Evolutionary conservation across 495 filamentous ascomycete genomes (phyloP).

Genomic region (Aspergillus biplanus): DNA sequence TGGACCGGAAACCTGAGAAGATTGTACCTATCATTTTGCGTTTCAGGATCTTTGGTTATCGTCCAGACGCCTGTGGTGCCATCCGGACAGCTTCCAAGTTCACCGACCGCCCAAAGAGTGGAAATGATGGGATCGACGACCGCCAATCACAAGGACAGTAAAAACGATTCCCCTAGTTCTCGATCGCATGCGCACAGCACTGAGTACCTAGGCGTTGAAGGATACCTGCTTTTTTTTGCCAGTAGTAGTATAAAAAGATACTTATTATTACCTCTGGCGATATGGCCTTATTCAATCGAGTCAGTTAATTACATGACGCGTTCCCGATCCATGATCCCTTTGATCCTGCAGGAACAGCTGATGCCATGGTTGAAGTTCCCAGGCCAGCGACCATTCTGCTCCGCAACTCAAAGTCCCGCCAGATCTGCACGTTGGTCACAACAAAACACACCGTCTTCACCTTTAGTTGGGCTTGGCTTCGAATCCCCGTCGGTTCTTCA

Average conservation of each 20-base stretch:
- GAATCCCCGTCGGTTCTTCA: too few species aligned
- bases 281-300: too few species aligned
- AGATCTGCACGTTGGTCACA: conserved; percentile 16
- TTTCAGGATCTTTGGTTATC: not conserved
- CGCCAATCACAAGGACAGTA: not conserved
- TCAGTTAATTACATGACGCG: too few species aligned
- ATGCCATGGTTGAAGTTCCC: not conserved
- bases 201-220: too few species aligned
- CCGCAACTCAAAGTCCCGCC: conserved; percentile 15
- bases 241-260: too few species aligned
- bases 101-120: not conserved
- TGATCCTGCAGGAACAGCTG: not conserved
- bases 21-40: not conserved
- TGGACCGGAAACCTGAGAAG: not conserved
- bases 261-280: too few species aligned
- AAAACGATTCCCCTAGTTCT: too few species aligned
- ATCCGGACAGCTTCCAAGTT: not conserved
- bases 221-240: too few species aligned
- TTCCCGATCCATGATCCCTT: not conserved
- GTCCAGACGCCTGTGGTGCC: not conserved
- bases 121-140: not conserved
- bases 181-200: too few species aligned
- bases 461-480: too few species aligned
- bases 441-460: not conserved
- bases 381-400: not conserved